Percentiles rank a stretch among this genome's conserved stretches.
phyloP scores from a whole-genome alignment of 441 rosid species.

The Aleurites moluccanus region DNA sequence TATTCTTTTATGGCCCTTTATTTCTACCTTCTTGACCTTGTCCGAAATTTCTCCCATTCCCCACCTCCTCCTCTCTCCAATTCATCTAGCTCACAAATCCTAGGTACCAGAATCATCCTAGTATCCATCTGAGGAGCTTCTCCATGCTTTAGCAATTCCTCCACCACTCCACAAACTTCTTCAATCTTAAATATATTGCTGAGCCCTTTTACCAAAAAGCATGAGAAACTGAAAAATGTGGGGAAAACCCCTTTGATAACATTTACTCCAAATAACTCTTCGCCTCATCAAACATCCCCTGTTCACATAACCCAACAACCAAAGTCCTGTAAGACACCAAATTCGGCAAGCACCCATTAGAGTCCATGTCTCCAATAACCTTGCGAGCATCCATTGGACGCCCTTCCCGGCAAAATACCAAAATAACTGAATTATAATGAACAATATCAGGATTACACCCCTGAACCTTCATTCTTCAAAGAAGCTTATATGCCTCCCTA shows the following conservation, averaged over 20 bases:
- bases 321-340: conserved; percentile 72
- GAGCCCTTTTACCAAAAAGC: conserved; percentile 60
- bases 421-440: conserved; percentile 71
- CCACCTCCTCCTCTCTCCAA: conserved; percentile 27
- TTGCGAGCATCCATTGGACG: conserved; percentile 72
- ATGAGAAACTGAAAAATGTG: conserved; percentile 65
- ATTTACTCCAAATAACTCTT: conserved; percentile 52
- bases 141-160: conserved; percentile 49
- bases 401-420: conserved; percentile 76
- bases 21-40: conserved; percentile 49
- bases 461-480: conserved; percentile 82
- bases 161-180: conserved; percentile 63
- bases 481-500: conserved; percentile 80
- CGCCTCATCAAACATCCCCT: conserved; percentile 72
- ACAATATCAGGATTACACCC: conserved; percentile 87
- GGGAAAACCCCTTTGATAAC: conserved; percentile 66
- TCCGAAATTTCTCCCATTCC: conserved; percentile 35
- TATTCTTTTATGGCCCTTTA: conserved; percentile 54
- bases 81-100: conserved; percentile 49
- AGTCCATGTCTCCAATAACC: conserved; percentile 69
- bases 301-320: conserved; percentile 73
- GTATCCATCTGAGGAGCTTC: conserved; percentile 52
- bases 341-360: conserved; percentile 68
- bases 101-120: conserved; percentile 54
- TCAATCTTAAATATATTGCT: conserved; percentile 63